Evolutionary conservation across 495 filamentous ascomycete species (phyloP), one percentile per base, ranked within the genome.

Genomic region (Penicillium samsonianum): DNA sequence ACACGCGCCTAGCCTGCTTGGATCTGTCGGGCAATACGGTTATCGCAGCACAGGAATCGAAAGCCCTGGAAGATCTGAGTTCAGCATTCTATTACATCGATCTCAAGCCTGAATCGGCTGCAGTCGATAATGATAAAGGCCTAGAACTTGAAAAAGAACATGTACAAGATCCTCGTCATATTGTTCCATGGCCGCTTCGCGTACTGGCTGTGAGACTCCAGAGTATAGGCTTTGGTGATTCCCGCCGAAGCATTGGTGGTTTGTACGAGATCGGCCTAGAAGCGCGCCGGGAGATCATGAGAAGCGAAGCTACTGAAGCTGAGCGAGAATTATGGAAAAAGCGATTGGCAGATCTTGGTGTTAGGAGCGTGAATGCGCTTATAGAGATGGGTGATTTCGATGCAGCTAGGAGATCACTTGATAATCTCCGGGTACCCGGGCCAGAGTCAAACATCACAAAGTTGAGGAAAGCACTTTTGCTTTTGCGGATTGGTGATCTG

Each of bases 311-410:
- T 41, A 64, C 42, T 19, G 64, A 67, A 8, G 37, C 48, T 16
- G 80, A 81, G 31, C 72, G 74, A 12, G 67, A 75, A 48, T 59
- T 87, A 38, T 98, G 93, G 94, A 81, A 77, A 60, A 70, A 70
- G 1, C 59, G 94, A 40, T 71, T 96, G 5, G 72, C 71, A 10
- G 91, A 96, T 50, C 73, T 96, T 0, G 92, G 92, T 0, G 68
- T 96, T 10, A 71, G 87, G 46, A 89, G 90, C 10, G 92, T 86
- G 0, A 90, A 90, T 64, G 86, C 87, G 26, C 67, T 98, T 50
- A 80, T 96, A 4, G 92, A 97, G 74, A 96, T 96, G 90, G 90
- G 91, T 7, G 92, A 98, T 69, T 65, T 93, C 2, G 83, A 84
- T 50, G 87, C 86, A 8, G 94, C 92, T 2, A 81, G 70, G n/a